Base-by-base conservation (phyloP, 371 early-diverging fungal genomes). In the Capillidium heterosporum region DNA sequence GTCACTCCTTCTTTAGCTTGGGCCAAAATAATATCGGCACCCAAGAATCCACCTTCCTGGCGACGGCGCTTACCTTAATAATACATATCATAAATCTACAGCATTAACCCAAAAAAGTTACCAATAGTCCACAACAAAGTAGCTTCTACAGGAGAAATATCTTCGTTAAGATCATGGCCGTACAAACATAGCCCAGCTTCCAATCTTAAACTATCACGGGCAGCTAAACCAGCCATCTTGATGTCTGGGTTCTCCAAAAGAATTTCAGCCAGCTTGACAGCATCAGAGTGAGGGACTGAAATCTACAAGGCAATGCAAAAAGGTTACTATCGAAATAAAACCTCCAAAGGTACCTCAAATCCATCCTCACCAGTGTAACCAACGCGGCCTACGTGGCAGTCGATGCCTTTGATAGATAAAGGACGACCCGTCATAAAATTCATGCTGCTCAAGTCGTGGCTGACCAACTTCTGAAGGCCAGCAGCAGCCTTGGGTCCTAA, bases 381-480 rank as follows among this genome's bases (percentile, higher is more conserved):
- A n/a, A n/a, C n/a, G n/a, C n/a, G n/a, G n/a, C n/a, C n/a, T n/a
- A n/a, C n/a, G n/a, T n/a, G n/a, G n/a, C n/a, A n/a, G n/a, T n/a
- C n/a, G n/a, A n/a, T n/a, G n/a, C n/a, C n/a, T n/a, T n/a, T n/a
- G n/a, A n/a, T n/a, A n/a, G n/a, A n/a, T n/a, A n/a, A n/a, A n/a
- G n/a, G n/a, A n/a, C n/a, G n/a, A n/a, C n/a, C n/a, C n/a, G n/a
- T 97, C 98, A 97, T 95, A 69, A 97, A 97, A 29, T 76, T 72
- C 61, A 95, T 83, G 51, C 77, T 76, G 1, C 60, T 63, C 43
- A 90, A 63, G 32, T 70, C 67, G 59, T 73, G 62, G 41, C 71
- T 74, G 5, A 73, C 65, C 23, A 89, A 59, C 19, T 57, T 39
- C 59, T 73, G 72, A 50, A 81, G 71, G 21, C 75, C 83, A 39